These are phyloP conservation scores for Globisporangium okanoganense DNA, from an alignment of 352 stramenopile species.

Conservation along the genomic window DNA sequence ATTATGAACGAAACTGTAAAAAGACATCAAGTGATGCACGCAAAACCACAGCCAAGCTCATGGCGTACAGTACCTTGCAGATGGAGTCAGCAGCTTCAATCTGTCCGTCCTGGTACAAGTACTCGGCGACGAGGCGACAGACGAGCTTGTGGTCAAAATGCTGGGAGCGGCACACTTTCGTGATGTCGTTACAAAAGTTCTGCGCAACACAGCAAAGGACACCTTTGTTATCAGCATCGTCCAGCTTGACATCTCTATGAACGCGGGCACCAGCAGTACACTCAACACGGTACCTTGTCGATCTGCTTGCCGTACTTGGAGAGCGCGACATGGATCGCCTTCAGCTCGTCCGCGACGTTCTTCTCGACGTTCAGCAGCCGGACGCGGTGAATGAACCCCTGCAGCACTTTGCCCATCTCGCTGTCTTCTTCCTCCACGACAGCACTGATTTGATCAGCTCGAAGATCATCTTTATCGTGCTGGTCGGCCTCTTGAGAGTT, in stretches of 20 bases:
- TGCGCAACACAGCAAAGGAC: slow-evolving; percentile 13
- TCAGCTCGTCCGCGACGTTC: slow-evolving; percentile 62
- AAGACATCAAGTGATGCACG: background rate
- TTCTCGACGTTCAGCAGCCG: slow-evolving; percentile 69
- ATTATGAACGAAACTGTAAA: too few relatives aligned
- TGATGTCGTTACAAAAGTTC: slow-evolving; percentile 62
- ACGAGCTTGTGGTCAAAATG: slow-evolving; percentile 63
- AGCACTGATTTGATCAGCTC: background rate
- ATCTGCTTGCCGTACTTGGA: slow-evolving; percentile 82
- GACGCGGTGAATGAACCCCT: slow-evolving; percentile 64
- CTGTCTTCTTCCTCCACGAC: slow-evolving; percentile 45
- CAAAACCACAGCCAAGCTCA: background rate
- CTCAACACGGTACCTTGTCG: slow-evolving; percentile 47
- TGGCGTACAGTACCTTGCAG: slow-evolving; percentile 39
- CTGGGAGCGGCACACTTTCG: slow-evolving; percentile 57
- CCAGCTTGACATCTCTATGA: background rate
- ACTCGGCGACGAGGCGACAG: slow-evolving; percentile 62
- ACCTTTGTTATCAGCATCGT: background rate
- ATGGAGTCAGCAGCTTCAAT: slow-evolving; percentile 66
- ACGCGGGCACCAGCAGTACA: background rate
- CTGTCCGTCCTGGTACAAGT: slow-evolving; percentile 78
- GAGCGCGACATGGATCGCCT: slow-evolving; percentile 59
- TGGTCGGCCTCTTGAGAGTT: background rate
- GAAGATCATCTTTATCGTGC: background rate
- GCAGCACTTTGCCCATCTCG: slow-evolving; percentile 59